phyloP scores from a whole-genome alignment of 2,329 filamentous ascomycete genomes.

The Trichoderma simmonsii region DNA sequence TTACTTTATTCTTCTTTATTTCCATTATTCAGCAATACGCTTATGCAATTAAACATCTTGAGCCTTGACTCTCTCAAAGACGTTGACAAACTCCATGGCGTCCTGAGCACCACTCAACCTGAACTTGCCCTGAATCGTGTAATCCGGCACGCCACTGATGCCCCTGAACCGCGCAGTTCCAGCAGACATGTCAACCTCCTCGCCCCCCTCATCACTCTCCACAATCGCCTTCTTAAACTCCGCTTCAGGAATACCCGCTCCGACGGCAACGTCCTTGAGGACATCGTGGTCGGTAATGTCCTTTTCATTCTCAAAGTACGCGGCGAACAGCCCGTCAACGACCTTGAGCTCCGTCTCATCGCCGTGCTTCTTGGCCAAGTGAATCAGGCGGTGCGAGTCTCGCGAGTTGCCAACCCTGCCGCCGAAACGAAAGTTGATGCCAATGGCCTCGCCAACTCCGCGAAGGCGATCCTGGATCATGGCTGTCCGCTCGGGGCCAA shows the following conservation, averaged over 20 bases:
- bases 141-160: conserved; percentile 68
- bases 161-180: conserved; percentile 29
- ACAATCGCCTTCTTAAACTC: conserved; percentile 38
- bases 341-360: conserved; percentile 55
- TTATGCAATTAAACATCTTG: conserved; percentile 20
- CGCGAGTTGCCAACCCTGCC: conserved; percentile 44
- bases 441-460: conserved; percentile 32
- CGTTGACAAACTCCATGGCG: conserved; percentile 58
- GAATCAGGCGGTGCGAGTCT: conserved; percentile 47
- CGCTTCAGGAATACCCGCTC: conserved; percentile 45
- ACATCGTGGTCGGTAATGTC: conserved; percentile 43
- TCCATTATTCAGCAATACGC: not conserved
- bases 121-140: conserved; percentile 65
- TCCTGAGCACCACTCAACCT: conserved; percentile 68
- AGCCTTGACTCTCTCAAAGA: conserved; percentile 59
- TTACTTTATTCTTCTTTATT: not conserved
- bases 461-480: conserved; percentile 31
- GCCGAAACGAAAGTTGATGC: conserved; percentile 51
- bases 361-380: conserved; percentile 47
- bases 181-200: conserved; percentile 33
- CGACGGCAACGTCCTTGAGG: conserved; percentile 34
- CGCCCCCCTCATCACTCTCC: conserved; percentile 47
- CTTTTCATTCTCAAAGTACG: conserved; percentile 42
- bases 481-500: conserved; percentile 61
- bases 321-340: conserved; percentile 42